A percentile compares a stretch with the other conserved stretches of the same genome.
These are phyloP conservation scores for Malus domestica DNA, from an alignment of 306 rosid species.

Conservation along the genomic window DNA sequence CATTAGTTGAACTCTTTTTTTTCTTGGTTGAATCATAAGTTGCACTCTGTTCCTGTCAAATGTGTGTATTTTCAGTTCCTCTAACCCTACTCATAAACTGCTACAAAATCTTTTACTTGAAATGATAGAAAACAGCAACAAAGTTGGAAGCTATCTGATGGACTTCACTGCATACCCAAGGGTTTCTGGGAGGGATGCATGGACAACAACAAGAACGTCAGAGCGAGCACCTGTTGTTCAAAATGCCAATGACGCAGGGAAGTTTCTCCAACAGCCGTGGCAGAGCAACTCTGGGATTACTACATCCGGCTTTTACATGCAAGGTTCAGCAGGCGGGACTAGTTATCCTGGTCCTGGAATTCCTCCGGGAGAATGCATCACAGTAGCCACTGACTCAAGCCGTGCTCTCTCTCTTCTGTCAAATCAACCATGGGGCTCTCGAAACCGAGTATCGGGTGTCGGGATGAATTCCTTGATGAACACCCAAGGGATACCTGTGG, in stretches of 20 bases:
- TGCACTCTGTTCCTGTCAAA: background rate
- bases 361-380: conserved; percentile 60
- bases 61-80: background rate
- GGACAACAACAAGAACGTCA: conserved; percentile 34
- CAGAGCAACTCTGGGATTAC: conserved; percentile 45
- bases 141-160: conserved; percentile 67
- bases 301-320: conserved; percentile 47
- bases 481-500: conserved; percentile 49
- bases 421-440: conserved; percentile 78
- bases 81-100: background rate
- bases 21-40: background rate
- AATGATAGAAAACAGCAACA: conserved; percentile 43
- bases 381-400: conserved; percentile 62
- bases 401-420: conserved; percentile 99
- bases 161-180: conserved; percentile 63
- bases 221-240: conserved; percentile 44
- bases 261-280: conserved; percentile 46
- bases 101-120: conserved; percentile 11
- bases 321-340: conserved; percentile 52
- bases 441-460: conserved; percentile 50
- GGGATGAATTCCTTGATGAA: conserved; percentile 46
- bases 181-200: conserved; percentile 43
- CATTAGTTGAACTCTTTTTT: conserved; percentile 4
- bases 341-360: conserved; percentile 43
- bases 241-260: conserved; percentile 19